Percentiles rank a stretch among this genome's conserved stretches.
These are phyloP conservation scores for Jaapia argillacea DNA, from an alignment of 768 basidiomycete species.

Conservation along the genomic window DNA sequence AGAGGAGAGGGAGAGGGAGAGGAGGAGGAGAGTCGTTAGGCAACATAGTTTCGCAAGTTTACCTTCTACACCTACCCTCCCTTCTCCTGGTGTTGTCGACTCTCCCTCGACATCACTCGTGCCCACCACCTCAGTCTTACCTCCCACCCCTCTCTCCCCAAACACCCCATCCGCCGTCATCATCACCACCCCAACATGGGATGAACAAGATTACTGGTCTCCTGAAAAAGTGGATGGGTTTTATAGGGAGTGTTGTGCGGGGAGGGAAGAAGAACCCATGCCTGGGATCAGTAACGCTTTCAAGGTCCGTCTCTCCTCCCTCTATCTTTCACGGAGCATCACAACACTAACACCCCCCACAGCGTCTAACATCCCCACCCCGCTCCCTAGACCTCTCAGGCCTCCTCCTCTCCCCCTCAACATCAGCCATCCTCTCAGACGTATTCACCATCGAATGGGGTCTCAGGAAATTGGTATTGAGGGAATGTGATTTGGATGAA, in stretches of 20 bases:
- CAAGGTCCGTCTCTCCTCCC: slow-evolving; percentile 34
- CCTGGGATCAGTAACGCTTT: slow-evolving; percentile 56
- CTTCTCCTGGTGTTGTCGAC: not conserved
- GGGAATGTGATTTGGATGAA: slow-evolving; percentile 84
- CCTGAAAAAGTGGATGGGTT: slow-evolving; percentile 77
- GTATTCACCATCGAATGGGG: slow-evolving; percentile 93
- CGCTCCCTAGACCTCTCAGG: slow-evolving; percentile 75
- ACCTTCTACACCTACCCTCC: slow-evolving; percentile 4
- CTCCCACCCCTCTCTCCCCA: not conserved
- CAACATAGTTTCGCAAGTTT: slow-evolving; percentile 35
- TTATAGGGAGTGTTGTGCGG: slow-evolving; percentile 77
- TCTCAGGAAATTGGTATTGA: slow-evolving; percentile 71
- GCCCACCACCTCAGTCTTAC: too few relatives aligned
- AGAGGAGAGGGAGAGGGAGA: slow-evolving; percentile 64
- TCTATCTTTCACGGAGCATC: not conserved
- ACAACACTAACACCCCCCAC: too few relatives aligned
- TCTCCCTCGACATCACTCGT: too few relatives aligned
- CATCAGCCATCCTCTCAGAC: slow-evolving; percentile 80
- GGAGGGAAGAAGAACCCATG: slow-evolving; percentile 65
- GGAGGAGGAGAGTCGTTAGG: slow-evolving; percentile 54
- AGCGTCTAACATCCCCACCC: too few relatives aligned
- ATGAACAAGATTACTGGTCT: slow-evolving; percentile 71
- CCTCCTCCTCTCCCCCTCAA: slow-evolving; percentile 57
- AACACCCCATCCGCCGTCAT: not conserved
- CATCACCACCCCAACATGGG: slow-evolving; percentile 6